Base-by-base conservation (phyloP, 2,329 filamentous ascomycete genomes). In the Boeremia exigua region DNA sequence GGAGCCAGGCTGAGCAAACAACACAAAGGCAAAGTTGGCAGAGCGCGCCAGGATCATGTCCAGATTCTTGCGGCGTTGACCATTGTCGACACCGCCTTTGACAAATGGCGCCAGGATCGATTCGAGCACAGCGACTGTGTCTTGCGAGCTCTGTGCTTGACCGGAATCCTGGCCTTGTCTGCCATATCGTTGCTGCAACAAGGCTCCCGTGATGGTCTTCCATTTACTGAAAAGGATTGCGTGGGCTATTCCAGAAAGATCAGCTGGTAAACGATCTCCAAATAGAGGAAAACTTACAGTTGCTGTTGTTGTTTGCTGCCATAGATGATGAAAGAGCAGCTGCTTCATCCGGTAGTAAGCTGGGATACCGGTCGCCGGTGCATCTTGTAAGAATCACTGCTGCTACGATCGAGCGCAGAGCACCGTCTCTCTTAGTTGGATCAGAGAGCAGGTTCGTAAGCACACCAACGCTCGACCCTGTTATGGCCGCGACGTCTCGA, bases 1-100 rank as follows among this genome's bases (percentile, higher is more conserved):
- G 5, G 58, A 59, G 6, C 67, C 65, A 17, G 70, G 72, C 47
- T 75, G 72, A 14, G 64, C 59, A 48, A 74, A 73, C 4, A 75
- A 55, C 3, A 71, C 32, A 17, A 67, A 70, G 9, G 66, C 69
- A 23, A 72, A 59, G 8, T 61, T 58, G 7, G 69, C 66, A 12
- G 69, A 61, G 11, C 67, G 68, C 25, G 62, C 61, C 14, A 73
- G 48, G 10, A 75, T 70, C 60, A 69, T 65, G 38, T 72, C 61
- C 14, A 75, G 48, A 48, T 75, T 73, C 23, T 53, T 60, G 2
- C 52, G 53, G 2, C 72, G 61, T 40, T 68, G 52, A 36, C 34
- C 47, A 6, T 48, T 56, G 25, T 68, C 56, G n/a, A 61, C 28
- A 11, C 33, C 54, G 5, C 46, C 48, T 36, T 61, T 56, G 29